Conservation (phyloP, 176 grass and related monocot genomes). For the Aegilops umbellulata region DNA sequence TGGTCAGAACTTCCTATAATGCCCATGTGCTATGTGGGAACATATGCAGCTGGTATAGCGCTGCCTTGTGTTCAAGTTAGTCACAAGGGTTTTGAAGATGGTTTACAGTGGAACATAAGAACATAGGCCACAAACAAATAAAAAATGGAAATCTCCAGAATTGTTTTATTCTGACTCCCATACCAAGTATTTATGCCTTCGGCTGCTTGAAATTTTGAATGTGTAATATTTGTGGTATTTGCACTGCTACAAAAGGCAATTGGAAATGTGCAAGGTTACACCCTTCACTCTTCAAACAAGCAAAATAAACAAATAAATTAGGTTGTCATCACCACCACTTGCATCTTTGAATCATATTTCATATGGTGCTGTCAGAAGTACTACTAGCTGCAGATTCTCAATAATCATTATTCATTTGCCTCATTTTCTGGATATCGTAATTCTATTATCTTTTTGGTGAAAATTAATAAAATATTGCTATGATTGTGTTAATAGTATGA, state of each 20-base stretch:
- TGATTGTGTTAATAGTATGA: not conserved
- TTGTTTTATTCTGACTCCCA: not conserved
- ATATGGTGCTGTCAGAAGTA: slow-evolving; percentile 1
- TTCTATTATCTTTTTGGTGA: not conserved
- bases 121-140: not conserved
- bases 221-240: not conserved
- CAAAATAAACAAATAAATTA: not conserved
- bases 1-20: not conserved
- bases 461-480: not conserved
- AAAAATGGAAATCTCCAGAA: not conserved
- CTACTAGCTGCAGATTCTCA: not conserved
- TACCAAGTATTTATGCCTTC: not conserved
- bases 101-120: not conserved
- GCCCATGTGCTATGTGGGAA: not conserved
- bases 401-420: not conserved
- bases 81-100: not conserved
- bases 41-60: not conserved
- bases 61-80: not conserved
- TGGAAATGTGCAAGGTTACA: not conserved
- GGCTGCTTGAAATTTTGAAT: not conserved
- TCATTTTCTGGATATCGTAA: not conserved
- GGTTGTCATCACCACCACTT: not conserved
- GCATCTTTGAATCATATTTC: not conserved
- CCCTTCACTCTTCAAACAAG: not conserved
- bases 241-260: not conserved